These are phyloP conservation scores for Pseudohalonectria lignicola DNA, from an alignment of 2,329 filamentous ascomycete species.

Conservation along the genomic window DNA sequence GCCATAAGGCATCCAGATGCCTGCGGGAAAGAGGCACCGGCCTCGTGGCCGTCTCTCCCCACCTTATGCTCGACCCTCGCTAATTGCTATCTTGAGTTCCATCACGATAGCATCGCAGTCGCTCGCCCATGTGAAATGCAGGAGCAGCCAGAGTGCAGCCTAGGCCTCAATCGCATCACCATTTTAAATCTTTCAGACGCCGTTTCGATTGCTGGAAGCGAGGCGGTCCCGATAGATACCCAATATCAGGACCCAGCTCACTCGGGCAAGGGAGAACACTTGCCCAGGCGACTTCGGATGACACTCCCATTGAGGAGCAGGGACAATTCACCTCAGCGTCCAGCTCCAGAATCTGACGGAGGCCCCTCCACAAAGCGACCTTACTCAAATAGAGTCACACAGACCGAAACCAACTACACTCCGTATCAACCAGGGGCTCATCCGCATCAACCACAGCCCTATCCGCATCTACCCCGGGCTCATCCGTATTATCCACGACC, in stretches of 20 bases:
- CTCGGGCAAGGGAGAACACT: background rate
- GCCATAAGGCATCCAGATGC: too few relatives aligned
- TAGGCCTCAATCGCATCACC: background rate
- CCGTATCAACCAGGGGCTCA: too few relatives aligned
- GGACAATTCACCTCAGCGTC: background rate
- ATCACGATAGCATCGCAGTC: background rate
- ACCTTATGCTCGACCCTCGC: background rate
- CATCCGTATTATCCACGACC: too few relatives aligned
- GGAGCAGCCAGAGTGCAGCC: too few relatives aligned
- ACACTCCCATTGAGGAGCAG: background rate
- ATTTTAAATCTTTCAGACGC: background rate
- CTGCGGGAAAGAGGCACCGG: too few relatives aligned
- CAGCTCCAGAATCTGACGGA: background rate
- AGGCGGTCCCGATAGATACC: background rate
- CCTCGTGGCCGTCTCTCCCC: background rate
- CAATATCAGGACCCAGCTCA: background rate
- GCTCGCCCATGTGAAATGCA: background rate
- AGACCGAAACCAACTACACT: background rate
- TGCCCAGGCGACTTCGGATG: background rate
- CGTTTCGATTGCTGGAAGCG: background rate
- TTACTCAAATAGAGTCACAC: background rate
- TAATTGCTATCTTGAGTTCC: background rate
- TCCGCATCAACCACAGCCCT: too few relatives aligned
- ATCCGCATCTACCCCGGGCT: too few relatives aligned
- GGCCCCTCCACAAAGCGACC: too few relatives aligned